A percentile compares a stretch with the other conserved stretches of the same genome.
Evolutionary conservation across 2,329 filamentous ascomycete species (phyloP).

Genomic region (Canariomyces notabilis): DNA sequence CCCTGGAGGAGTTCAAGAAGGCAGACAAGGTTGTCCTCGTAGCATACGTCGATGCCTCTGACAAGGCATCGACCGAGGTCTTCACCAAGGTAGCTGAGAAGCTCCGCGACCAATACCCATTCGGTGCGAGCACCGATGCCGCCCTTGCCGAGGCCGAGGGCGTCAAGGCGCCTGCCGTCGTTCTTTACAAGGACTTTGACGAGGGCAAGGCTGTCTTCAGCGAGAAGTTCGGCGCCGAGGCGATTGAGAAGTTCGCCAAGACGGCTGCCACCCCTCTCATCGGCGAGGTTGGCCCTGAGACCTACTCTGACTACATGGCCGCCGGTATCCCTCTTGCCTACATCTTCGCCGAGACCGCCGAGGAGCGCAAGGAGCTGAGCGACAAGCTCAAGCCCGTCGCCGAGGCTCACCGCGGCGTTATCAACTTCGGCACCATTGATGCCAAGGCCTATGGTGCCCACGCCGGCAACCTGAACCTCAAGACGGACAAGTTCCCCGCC

Average conservation of each 20-base stretch:
- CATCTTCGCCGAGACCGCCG: conserved; percentile 88
- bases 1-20: conserved; percentile 92
- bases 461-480: conserved; percentile 94
- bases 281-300: conserved; percentile 94
- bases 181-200: conserved; percentile 97
- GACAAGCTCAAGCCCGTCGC: conserved; percentile 79
- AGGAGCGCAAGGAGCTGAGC: conserved; percentile 79
- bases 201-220: conserved; percentile 86
- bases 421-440: conserved; percentile 98
- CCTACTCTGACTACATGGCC: conserved; percentile 91
- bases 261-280: conserved; percentile 81
- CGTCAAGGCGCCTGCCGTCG: conserved; percentile 77
- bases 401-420: conserved; percentile 83
- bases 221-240: conserved; percentile 75
- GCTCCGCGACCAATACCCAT: conserved; percentile 86
- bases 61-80: conserved; percentile 82
- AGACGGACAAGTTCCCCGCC: conserved; percentile 89
- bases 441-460: conserved; percentile 91
- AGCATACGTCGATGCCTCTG: conserved; percentile 74
- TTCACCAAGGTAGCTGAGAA: conserved; percentile 69
- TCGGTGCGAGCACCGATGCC: conserved; percentile 80
- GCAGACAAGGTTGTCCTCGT: conserved; percentile 95
- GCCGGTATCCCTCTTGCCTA: conserved; percentile 90
- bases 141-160: conserved; percentile 84
- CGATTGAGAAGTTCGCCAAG: conserved; percentile 79